Base-by-base conservation (phyloP, 345 rosid species). In the Litchi chinensis region DNA sequence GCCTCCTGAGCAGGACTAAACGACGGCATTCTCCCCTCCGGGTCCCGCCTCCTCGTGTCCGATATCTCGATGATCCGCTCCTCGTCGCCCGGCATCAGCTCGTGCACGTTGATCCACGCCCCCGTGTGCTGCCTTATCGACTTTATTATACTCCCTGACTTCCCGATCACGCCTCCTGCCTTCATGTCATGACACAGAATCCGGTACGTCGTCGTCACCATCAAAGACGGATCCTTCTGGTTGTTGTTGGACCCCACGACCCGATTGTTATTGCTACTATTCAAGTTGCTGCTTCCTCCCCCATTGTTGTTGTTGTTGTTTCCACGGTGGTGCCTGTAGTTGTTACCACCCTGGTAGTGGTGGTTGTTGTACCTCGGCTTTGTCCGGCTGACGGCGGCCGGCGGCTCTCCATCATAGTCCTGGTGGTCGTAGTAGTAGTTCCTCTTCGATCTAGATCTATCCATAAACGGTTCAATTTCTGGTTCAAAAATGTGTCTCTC, bases 1-100 rank as follows among this genome's bases (percentile, higher is more conserved):
- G 99, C 99, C 85, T 94, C 99, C 84, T 97, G 98, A 13, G 99
- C 97, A 4, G 99, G 99, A 6, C 98, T 93, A 79, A 93, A 94
- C 1, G 89, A 24, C 39, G 99, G 99, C 91, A 94, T 87, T 87
- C 98, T 80, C 62, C 98, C 98, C 15, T 94, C 99, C 3, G 97
- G 94, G 77, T 94, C 99, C 71, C 98, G 89, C 81, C 99, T 88
- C 76, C 99, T 87, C 3, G 95, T 92, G 76, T 97, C 99, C 0
- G 99, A 90, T 71, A 97, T 91, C 91, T 97, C 99, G 70, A 97
- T 97, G 83, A 97, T 97, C 64, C 98, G 85, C 88, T 97, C 99
- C 41, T 83, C 91, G 48, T 94, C 99, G 40, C 98, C 98, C 2
- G 93, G 87, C 46, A 92, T 88, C 73, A 97, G 88, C 89, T 97